Percentiles rank a stretch among this genome's conserved stretches.
These are phyloP conservation scores for Bauhinia variegata DNA, from an alignment of 306 rosid genomes.

Conservation along the genomic window DNA sequence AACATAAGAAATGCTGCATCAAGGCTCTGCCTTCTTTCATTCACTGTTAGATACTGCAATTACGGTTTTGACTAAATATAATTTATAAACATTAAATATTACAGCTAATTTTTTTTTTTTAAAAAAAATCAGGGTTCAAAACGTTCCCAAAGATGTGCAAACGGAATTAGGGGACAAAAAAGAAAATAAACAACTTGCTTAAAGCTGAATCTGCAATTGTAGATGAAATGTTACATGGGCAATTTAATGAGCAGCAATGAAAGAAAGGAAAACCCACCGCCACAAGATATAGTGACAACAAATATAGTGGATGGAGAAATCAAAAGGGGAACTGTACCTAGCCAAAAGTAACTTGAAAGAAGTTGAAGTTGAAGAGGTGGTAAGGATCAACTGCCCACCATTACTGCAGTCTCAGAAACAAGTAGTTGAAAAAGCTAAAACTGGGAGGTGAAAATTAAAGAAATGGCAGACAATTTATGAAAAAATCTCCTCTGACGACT, in stretches of 20 bases:
- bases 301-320: neutral
- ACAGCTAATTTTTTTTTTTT: too few relatives aligned
- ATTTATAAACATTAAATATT: neutral
- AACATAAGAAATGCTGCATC: neutral
- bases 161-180: too few relatives aligned
- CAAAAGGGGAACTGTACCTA: constrained; percentile 3
- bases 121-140: too few relatives aligned
- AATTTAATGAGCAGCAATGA: neutral
- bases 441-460: constrained; percentile 38
- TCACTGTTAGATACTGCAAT: neutral
- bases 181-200: neutral
- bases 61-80: neutral
- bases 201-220: neutral
- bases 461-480: constrained; percentile 25
- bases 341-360: too few relatives aligned
- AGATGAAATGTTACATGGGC: neutral
- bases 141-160: too few relatives aligned
- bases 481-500: constrained; percentile 28
- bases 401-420: too few relatives aligned
- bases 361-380: neutral
- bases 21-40: neutral
- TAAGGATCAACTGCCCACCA: too few relatives aligned
- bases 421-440: neutral
- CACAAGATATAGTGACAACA: too few relatives aligned
- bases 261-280: constrained; percentile 16